A percentile compares a stretch with the other conserved stretches of the same genome.
These are phyloP conservation scores for Fraxinus platypoda DNA, from an alignment of 305 asterid species.

Conservation along the genomic window DNA sequence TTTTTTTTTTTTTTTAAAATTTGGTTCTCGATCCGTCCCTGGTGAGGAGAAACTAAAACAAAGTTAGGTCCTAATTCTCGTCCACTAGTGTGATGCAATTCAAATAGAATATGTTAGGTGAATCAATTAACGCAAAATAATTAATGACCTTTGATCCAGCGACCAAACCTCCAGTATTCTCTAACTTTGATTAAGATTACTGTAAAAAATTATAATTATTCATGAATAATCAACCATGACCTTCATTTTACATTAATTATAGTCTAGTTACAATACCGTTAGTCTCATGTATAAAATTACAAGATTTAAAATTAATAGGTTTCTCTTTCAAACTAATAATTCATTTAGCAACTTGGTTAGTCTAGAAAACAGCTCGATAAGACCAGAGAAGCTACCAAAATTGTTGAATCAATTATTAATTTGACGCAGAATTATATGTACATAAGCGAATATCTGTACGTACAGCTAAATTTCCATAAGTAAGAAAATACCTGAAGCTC, in stretches of 20 bases:
- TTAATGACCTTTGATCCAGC: not conserved
- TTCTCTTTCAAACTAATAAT: not conserved
- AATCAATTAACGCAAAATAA: not conserved
- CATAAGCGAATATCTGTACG: not conserved
- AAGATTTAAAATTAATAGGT: not conserved
- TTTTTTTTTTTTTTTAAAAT: no score
- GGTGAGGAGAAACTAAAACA: not conserved
- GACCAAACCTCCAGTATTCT: not conserved
- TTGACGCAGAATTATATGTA: not conserved
- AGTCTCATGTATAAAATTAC: not conserved
- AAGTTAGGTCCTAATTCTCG: not conserved
- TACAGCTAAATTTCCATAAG: not conserved
- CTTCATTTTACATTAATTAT: not conserved
- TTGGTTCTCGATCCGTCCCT: no score
- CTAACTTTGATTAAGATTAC: not conserved
- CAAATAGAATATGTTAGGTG: not conserved
- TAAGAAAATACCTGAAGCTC: constrained; percentile 54
- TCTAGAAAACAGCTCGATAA: not conserved
- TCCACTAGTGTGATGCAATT: not conserved
- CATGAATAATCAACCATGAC: not conserved
- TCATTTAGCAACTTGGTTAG: not conserved
- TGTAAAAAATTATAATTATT: not conserved
- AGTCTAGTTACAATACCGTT: not conserved
- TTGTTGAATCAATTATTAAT: not conserved
- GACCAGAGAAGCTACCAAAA: not conserved